Evolutionary conservation across 2,329 filamentous ascomycete genomes (phyloP).

Genomic region (Tolypocladium nubicola): DNA sequence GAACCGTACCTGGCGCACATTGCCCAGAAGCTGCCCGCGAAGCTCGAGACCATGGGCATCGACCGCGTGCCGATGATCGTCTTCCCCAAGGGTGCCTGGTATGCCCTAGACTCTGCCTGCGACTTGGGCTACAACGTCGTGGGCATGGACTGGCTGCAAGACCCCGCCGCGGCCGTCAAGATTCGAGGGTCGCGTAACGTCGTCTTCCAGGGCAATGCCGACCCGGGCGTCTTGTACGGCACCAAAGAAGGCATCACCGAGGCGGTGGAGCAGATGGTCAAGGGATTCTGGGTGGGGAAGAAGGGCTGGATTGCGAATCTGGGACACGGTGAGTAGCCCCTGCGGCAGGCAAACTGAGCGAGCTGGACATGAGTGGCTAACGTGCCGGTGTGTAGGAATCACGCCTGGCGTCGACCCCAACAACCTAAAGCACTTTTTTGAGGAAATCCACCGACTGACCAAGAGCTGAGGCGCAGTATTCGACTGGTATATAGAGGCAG

Average conservation of each 20-base stretch:
- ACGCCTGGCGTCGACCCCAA: conserved; percentile 93
- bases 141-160: conserved; percentile 89
- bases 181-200: conserved; percentile 64
- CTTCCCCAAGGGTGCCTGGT: conserved; percentile 97
- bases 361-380: conserved; percentile 4
- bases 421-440: conserved; percentile 84
- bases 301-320: conserved; percentile 96
- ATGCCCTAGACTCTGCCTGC: conserved; percentile 80
- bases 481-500: background rate
- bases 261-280: conserved; percentile 76
- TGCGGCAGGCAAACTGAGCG: background rate
- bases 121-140: conserved; percentile 87
- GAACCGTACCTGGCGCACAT: conserved; percentile 83
- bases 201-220: conserved; percentile 88
- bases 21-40: conserved; percentile 64
- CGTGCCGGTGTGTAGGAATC: conserved; percentile 48
- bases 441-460: conserved; percentile 73
- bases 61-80: conserved; percentile 91
- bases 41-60: conserved; percentile 61
- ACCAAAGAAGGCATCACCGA: conserved; percentile 69
- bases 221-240: conserved; percentile 88
- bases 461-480: conserved; percentile 21
- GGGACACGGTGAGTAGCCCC: conserved; percentile 63
- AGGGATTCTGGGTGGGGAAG: conserved; percentile 70
- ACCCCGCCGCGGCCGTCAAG: conserved; percentile 72